Percentiles rank a stretch among this genome's conserved stretches.
phyloP scores from a whole-genome alignment of 805 yeast species.

The Hanseniaspora opuntiae region DNA sequence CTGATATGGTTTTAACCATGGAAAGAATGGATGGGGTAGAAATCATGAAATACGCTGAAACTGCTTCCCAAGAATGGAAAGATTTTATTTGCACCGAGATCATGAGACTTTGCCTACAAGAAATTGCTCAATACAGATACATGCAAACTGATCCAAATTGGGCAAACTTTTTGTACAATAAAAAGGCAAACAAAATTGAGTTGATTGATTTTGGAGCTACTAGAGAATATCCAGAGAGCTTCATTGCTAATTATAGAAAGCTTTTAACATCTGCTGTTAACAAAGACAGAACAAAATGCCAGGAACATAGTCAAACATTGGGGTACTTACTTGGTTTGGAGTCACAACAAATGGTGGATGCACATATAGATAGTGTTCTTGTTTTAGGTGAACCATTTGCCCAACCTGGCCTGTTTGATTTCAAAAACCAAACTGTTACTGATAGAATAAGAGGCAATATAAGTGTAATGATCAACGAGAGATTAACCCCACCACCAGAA shows the following conservation, averaged over 20 bases:
- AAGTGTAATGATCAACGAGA: constrained; percentile 76
- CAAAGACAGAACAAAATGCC: constrained; percentile 51
- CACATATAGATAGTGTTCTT: constrained; percentile 82
- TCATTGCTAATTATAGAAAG: constrained; percentile 53
- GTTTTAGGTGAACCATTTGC: constrained; percentile 88
- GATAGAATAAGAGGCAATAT: constrained; percentile 83
- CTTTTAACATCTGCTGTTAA: constrained; percentile 63
- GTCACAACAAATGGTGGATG: constrained; percentile 71
- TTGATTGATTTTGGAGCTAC: constrained; percentile 93
- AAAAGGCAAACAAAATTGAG: constrained; percentile 58
- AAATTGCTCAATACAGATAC: constrained; percentile 69
- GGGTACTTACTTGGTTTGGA: constrained; percentile 91
- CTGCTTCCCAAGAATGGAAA: constrained; percentile 42
- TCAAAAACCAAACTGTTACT: constrained; percentile 76
- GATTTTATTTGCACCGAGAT: constrained; percentile 75
- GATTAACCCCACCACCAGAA: constrained; percentile 94
- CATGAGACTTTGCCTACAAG: constrained; percentile 75
- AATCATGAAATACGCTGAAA: constrained; percentile 62
- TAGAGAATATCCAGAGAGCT: constrained; percentile 56
- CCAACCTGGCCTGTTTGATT: constrained; percentile 41
- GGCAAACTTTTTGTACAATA: constrained; percentile 89
- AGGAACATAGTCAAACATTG: constrained; percentile 50
- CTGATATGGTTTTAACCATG: constrained; percentile 80
- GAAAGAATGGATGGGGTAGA: constrained; percentile 72
- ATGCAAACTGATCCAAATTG: constrained; percentile 99